phyloP scores from a whole-genome alignment of 441 rosid genomes.

The Flueggea neowawraea region DNA sequence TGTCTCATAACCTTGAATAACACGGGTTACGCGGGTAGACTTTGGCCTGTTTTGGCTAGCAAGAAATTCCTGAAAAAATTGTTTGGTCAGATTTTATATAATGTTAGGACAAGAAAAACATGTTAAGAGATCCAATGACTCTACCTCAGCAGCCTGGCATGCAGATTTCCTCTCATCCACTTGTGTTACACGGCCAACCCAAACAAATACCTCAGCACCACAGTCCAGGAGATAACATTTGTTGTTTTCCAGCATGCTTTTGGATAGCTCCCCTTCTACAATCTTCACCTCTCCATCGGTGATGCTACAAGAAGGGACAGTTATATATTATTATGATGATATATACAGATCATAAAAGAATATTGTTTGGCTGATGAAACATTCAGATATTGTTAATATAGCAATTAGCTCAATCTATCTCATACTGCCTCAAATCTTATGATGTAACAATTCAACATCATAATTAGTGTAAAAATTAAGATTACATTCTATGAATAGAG shows the following conservation, averaged over 20 bases:
- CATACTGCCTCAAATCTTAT: too few species aligned
- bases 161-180: slow-evolving; percentile 97
- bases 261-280: slow-evolving; percentile 86
- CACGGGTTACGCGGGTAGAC: slow-evolving; percentile 71
- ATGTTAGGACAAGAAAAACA: slow-evolving; percentile 12
- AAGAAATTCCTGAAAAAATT: slow-evolving; percentile 68
- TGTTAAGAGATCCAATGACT: slow-evolving; percentile 12
- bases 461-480: too few species aligned
- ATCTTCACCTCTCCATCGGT: slow-evolving; percentile 57
- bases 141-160: slow-evolving; percentile 85
- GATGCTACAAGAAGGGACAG: slow-evolving; percentile 43
- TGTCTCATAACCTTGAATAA: slow-evolving; percentile 97
- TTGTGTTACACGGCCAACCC: slow-evolving; percentile 98
- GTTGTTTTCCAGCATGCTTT: slow-evolving; percentile 82
- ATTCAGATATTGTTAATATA: too few species aligned
- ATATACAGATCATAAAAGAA: not conserved
- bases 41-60: slow-evolving; percentile 82
- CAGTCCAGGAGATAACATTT: slow-evolving; percentile 88
- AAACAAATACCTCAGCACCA: slow-evolving; percentile 87
- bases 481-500: too few species aligned
- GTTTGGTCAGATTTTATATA: slow-evolving; percentile 24
- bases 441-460: too few species aligned
- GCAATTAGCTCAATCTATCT: too few species aligned
- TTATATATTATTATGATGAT: slow-evolving; percentile 17
- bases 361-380: not conserved